phyloP scores from a whole-genome alignment of 148 eudicot species.

The Vaccinium macrocarpon region DNA sequence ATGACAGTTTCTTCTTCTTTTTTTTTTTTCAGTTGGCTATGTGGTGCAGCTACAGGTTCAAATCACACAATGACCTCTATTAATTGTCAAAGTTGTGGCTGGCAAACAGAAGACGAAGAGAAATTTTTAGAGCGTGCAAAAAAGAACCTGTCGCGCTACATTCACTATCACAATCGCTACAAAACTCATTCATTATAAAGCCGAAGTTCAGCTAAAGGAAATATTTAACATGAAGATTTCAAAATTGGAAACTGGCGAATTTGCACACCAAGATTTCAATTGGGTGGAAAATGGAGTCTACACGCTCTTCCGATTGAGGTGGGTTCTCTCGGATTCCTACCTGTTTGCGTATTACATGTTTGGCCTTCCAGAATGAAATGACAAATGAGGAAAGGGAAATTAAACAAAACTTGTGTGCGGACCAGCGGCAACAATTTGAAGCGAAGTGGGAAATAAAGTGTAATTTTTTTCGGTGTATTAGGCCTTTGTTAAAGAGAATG shows the following conservation, averaged over 20 bases:
- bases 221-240: constrained; percentile 32
- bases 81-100: constrained; percentile 62
- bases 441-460: constrained; percentile 21
- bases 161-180: constrained; percentile 56
- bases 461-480: neutral
- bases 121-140: constrained; percentile 44
- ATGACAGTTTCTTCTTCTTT: neutral
- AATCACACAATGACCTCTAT: constrained; percentile 45
- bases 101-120: constrained; percentile 49
- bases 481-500: neutral
- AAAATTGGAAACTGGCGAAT: constrained; percentile 40
- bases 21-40: constrained; percentile 59
- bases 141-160: constrained; percentile 47
- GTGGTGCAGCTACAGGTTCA: constrained; percentile 64
- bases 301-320: constrained; percentile 60
- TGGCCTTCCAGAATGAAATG: constrained; percentile 60
- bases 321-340: constrained; percentile 57
- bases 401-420: constrained; percentile 63
- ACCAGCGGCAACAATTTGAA: constrained; percentile 75
- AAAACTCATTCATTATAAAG: constrained; percentile 54
- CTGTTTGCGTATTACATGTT: constrained; percentile 79
- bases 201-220: constrained; percentile 44
- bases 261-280: constrained; percentile 37
- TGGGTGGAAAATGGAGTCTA: constrained; percentile 55
- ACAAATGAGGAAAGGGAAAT: constrained; percentile 40